Conservation (phyloP, 441 rosid species). For the Populus hybrid region DNA sequence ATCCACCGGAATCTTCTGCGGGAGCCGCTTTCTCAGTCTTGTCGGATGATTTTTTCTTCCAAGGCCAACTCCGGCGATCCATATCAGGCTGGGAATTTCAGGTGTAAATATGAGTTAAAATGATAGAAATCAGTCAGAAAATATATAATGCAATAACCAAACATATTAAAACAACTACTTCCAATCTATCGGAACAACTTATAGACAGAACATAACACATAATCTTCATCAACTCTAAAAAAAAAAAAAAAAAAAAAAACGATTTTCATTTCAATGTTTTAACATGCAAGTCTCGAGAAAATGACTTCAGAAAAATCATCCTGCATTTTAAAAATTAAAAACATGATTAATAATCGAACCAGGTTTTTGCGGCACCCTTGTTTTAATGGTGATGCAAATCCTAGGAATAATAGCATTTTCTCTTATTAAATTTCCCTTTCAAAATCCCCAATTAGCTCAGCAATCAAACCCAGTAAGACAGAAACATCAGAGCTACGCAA, state of each 20-base stretch:
- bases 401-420: background rate
- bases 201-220: background rate
- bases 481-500: background rate
- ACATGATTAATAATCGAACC: background rate
- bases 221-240: background rate
- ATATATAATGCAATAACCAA: background rate
- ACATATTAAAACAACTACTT: background rate
- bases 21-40: constrained; percentile 55
- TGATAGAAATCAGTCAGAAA: background rate
- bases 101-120: background rate
- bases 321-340: background rate
- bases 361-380: background rate
- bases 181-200: background rate
- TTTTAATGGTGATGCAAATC: background rate
- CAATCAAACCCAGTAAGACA: background rate
- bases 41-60: constrained; percentile 94
- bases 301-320: background rate
- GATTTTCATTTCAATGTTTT: background rate
- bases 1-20: constrained; percentile 34
- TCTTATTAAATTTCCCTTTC: background rate
- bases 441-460: background rate
- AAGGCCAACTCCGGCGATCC: constrained; percentile 97
- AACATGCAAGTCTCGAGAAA: background rate
- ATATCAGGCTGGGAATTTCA: constrained; percentile 27
- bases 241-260: background rate